Base-by-base conservation (phyloP, 805 yeast genomes). In the Metschnikowia hibisci region DNA sequence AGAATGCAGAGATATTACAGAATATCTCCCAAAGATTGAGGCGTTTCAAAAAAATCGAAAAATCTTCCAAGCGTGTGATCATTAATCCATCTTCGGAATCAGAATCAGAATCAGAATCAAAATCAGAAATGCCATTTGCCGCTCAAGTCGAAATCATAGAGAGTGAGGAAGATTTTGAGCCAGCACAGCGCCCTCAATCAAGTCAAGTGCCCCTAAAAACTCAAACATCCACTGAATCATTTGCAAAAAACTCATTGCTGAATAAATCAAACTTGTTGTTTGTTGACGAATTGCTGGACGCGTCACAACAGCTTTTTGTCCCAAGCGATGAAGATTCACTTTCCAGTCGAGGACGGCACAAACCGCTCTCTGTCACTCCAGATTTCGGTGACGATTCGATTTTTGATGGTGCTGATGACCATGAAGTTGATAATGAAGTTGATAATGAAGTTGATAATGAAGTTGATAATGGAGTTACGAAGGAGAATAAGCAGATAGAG, bases 71-170 rank as follows among this genome's bases (percentile, higher is more conserved):
- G 25, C 41, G 32, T 7, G 18, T 48, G 5, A 40, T 51, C n/a
- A 46, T 53, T 18, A 51, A 51, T 30, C 56, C 56, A 8, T 53
- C 56, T 5, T 51, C 55, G n/a, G 55, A 46, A 32, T 53, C 56
- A 3, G 54, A 50, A 13, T 9, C 39, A 9, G 39, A 35, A 12
- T 27, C 56, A 3, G 54, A 50, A 13, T 9, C 39, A 9, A 32
- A 35, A 12, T 27, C 31, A 18, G 16, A 12, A n/a, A 16, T 3
- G 7, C 8, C 13, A 14, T 12, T 6, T 11, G 23, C 32, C 5
- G 15, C 25, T 15, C 11, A 26, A 14, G 7, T 15, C n/a, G 16
- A 35, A n/a, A 9, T 7, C 15, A 27, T 35, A 9, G 16, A 18
- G 4, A 35, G 13, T 20, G 39, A 18, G 6, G 39, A 28, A 6